Evolutionary conservation across 179 eudicot genomes (phyloP).

Genomic region (Heliamphora pulchella): DNA sequence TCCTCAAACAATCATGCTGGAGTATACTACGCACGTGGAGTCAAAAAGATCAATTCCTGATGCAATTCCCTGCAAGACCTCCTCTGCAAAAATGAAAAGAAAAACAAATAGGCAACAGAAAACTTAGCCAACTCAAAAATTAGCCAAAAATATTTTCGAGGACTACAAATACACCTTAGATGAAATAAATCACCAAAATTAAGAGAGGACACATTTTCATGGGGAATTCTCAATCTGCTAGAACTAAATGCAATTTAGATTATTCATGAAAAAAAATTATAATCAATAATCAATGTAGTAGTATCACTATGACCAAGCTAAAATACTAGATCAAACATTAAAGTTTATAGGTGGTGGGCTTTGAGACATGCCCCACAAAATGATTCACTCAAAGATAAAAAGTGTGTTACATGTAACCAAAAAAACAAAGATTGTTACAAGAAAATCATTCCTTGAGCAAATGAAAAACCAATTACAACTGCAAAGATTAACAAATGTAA

Average conservation of each 20-base stretch:
- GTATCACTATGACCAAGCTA: background rate
- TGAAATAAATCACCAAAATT: background rate
- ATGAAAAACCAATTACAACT: background rate
- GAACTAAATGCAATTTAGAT: background rate
- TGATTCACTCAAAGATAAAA: too few relatives aligned
- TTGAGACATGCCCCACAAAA: background rate
- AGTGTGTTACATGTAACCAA: background rate
- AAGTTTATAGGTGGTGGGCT: background rate
- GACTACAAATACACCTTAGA: too few relatives aligned
- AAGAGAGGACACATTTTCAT: background rate
- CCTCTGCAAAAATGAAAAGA: conserved; percentile 37
- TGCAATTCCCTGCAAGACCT: conserved; percentile 76
- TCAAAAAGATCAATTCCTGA: conserved; percentile 80
- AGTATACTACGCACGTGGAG: conserved; percentile 50
- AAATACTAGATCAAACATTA: conserved; percentile 7
- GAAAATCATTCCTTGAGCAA: background rate
- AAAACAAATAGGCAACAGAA: background rate
- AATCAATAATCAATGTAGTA: background rate
- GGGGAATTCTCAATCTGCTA: background rate
- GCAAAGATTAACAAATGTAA: background rate
- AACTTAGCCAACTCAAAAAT: background rate
- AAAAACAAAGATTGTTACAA: background rate
- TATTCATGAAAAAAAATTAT: background rate
- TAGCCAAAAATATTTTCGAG: background rate
- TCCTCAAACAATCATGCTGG: background rate